Conservation (phyloP, 2,329 filamentous ascomycete genomes). For the Ascochyta viciae-villosae region DNA sequence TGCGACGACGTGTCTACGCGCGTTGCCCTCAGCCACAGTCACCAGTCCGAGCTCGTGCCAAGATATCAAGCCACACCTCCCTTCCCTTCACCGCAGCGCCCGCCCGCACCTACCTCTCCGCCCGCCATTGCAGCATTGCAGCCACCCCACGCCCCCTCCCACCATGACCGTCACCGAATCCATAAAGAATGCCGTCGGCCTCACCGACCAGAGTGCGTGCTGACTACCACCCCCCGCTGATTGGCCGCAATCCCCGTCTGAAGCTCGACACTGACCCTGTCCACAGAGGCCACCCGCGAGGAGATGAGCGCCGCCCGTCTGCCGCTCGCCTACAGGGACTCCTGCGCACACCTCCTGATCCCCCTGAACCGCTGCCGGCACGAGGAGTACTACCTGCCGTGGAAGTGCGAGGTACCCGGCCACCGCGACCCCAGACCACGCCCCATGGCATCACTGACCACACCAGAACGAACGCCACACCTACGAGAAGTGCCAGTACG, state of each 20-base stretch:
- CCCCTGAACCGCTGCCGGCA: conserved; percentile 93
- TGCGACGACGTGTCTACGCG: not conserved
- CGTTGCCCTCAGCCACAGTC: not conserved
- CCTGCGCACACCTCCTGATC: conserved; percentile 92
- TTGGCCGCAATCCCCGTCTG: conserved; percentile 22
- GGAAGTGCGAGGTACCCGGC: conserved; percentile 86
- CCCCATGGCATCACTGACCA: conserved; percentile 19
- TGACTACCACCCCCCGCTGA: conserved; percentile 26
- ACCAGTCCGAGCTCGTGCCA: no score
- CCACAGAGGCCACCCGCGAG: conserved; percentile 78
- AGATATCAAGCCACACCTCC: no score
- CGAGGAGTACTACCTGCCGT: conserved; percentile 92
- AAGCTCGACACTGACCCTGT: conserved; percentile 38
- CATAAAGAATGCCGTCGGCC: conserved; percentile 58
- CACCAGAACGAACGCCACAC: conserved; percentile 88
- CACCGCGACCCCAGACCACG: not conserved
- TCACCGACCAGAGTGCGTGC: conserved; percentile 46
- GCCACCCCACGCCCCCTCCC: conserved; percentile 26
- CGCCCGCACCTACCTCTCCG: conserved; percentile 17
- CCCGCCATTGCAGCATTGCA: conserved; percentile 8
- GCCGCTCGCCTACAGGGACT: conserved; percentile 90
- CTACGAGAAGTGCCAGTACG: conserved; percentile 99
- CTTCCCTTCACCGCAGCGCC: conserved; percentile 21
- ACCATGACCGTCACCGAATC: conserved; percentile 54
- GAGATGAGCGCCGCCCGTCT: conserved; percentile 93